A percentile compares a stretch with the other conserved stretches of the same genome.
These are phyloP conservation scores for Termitomyces sp. DNA, from an alignment of 768 basidiomycete genomes.

Conservation along the genomic window DNA sequence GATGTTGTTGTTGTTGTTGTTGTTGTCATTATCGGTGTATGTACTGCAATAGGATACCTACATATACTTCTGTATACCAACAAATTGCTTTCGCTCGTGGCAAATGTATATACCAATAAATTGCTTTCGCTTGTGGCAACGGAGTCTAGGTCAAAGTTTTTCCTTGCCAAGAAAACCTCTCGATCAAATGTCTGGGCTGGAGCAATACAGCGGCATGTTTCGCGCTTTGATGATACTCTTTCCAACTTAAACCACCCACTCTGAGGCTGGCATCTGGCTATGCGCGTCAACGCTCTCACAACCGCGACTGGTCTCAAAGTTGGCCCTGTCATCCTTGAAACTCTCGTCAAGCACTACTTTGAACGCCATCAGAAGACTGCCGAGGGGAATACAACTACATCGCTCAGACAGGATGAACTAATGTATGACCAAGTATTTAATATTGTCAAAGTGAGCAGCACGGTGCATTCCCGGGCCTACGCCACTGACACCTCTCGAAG, in stretches of 20 bases:
- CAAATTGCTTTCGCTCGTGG: too few relatives aligned
- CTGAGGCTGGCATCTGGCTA: conserved; percentile 8
- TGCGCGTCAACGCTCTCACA: conserved; percentile 52
- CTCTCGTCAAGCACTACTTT: conserved; percentile 84
- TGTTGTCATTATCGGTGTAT: too few relatives aligned
- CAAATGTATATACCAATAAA: too few relatives aligned
- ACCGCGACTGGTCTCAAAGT: conserved; percentile 59
- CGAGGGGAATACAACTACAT: conserved; percentile 37
- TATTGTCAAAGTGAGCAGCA: conserved; percentile 58
- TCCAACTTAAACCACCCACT: not conserved
- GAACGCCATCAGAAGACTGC: conserved; percentile 51
- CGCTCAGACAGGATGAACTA: conserved; percentile 67
- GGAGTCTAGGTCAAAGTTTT: not conserved
- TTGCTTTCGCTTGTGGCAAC: too few relatives aligned
- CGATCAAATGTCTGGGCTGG: not conserved
- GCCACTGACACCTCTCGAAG: conserved; percentile 29
- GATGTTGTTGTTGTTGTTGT: too few relatives aligned
- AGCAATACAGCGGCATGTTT: not conserved
- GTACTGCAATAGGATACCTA: conserved; percentile 12
- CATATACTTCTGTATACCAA: too few relatives aligned
- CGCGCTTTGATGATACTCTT: not conserved
- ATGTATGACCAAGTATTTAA: conserved; percentile 80
- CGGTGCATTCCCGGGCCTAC: not conserved
- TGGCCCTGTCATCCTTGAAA: conserved; percentile 72
- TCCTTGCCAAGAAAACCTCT: not conserved